Evolutionary conservation across 495 filamentous ascomycete species (phyloP), one percentile per base, ranked within the genome.

Genomic region (Aspergillus bridgeri): DNA sequence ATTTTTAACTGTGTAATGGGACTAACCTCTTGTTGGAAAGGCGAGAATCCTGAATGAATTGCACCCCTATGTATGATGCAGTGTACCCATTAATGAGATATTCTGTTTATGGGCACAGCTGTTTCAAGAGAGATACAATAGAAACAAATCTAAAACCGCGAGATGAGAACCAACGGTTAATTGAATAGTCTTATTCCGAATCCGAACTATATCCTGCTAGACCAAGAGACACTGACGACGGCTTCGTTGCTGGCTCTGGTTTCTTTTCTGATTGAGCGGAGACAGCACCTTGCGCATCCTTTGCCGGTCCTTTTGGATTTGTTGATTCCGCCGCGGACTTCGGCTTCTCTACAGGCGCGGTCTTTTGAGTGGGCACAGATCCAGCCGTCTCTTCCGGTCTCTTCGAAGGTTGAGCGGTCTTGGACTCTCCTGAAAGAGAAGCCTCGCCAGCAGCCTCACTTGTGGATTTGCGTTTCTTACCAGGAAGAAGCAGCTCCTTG

Each of bases 381-480:
- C 22, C 51, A 33, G 23, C 8, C 33, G 18, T 42, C 56, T 8
- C 54, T 53, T 11, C 51, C 46, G 24, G 62, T 22, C 18, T 57
- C 51, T 17, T 54, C 48, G n/a, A 25, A 15, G 6, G 48, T 27
- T 57, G 62, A 22, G 48, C 56, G 18, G 61, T 8, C 5, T 61
- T 65, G 25, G 56, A 48, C 29, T 67, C 59, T 44, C 9, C 38
- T 59, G 58, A 51, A 33, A 51, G 56, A 20, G 61, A 48, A 8
- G 29, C 49, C 50, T 56, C 44, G 22, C 53, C 50, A n/a, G 57
- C 21, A 5, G 27, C 54, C 19, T 64, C 59, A 23, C 66, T 60
- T 13, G 69, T 65, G 27, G 72, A 71, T 66, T 79, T 83, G 65
- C 79, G 75, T 29, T 84, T 70, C 72, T 89, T 89, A 20, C 87